Evolutionary conservation across 352 stramenopile genomes (phyloP).

Genomic region (Blastocystis hominis): DNA sequence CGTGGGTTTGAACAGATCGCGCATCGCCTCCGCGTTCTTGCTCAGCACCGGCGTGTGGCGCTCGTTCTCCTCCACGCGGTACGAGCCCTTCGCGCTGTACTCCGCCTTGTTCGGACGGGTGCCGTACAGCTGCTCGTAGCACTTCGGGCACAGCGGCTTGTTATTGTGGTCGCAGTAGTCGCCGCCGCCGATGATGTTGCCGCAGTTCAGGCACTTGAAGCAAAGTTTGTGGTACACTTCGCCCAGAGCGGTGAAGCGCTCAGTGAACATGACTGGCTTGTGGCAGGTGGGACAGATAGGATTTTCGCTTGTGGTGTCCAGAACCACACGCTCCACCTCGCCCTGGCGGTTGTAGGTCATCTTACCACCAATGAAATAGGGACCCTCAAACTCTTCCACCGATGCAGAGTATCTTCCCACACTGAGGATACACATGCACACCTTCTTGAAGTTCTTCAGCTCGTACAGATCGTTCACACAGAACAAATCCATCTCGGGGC

Average conservation of each 20-base stretch:
- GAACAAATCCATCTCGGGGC: conserved; percentile 49
- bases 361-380: conserved; percentile 34
- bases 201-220: conserved; percentile 52
- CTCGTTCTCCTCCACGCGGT: conserved; percentile 4
- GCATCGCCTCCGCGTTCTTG: conserved; percentile 1
- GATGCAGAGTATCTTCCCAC: conserved; percentile 17
- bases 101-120: conserved; percentile 25
- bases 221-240: conserved; percentile 53
- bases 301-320: not conserved
- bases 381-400: conserved; percentile 24
- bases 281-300: conserved; percentile 27
- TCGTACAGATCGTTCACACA: conserved; percentile 55
- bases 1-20: conserved; percentile 3
- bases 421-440: conserved; percentile 38
- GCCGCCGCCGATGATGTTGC: conserved; percentile 22
- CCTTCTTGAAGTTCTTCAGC: conserved; percentile 57
- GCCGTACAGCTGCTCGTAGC: conserved; percentile 51
- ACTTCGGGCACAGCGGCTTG: conserved; percentile 36
- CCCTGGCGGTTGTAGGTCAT: conserved; percentile 20
- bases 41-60: not conserved
- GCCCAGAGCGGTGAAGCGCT: conserved; percentile 34
- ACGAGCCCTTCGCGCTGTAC: not conserved
- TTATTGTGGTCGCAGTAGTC: conserved; percentile 55
- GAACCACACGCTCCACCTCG: not conserved
- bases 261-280: conserved; percentile 49